Base-by-base conservation (phyloP, 129 eudicot genomes). In the sunflower (Helianthus annuus) region DNA sequence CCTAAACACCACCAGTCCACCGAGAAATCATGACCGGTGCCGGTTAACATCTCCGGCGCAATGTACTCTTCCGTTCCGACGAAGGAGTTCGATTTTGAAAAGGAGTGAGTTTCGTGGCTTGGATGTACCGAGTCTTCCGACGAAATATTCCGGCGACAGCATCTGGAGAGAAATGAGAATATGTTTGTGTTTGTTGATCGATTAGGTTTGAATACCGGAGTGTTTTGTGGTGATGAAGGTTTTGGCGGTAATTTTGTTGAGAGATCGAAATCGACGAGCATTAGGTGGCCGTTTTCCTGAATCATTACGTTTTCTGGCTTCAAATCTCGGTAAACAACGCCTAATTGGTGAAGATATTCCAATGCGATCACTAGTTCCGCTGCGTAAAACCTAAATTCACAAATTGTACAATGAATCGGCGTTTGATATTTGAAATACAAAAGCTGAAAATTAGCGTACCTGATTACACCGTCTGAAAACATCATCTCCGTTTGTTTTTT, bases 61-160 rank as follows among this genome's bases (percentile, higher is more conserved):
- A 94, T 85, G 81, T 94, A 94, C 57, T 94, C 98, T 74, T 94
- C 98, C 9, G 98, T 94, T n/a, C 98, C 98, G 29, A 94, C 98
- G 76, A 94, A 90, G 22, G 98, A 90, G 81, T 90, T 94, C 4
- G 96, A 82, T 62, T 94, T 93, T 15, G 80, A 78, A 13, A 69
- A 72, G 15, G 90, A 80, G 55, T 77, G 73, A 5, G 79, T 70
- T n/a, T 73, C 82, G 68, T 1, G 34, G 66, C 63, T 76, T 88
- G 88, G 83, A 51, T 77, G 73, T 45, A 84, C 81, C 11, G 85
- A 76, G 56, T 85, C 88, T 4, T 78, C 84, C 12, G 78, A 70
- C 6, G 88, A 78, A 29, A 83, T 73, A 4, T 74, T 84, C 4
- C 88, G 74, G 58, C 78, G 81, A 8, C 69, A 85, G 24, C 79